A percentile compares a stretch with the other conserved stretches of the same genome.
These are phyloP conservation scores for Falciphora oryzae DNA, from an alignment of 2,329 filamentous ascomycete genomes.

Conservation along the genomic window DNA sequence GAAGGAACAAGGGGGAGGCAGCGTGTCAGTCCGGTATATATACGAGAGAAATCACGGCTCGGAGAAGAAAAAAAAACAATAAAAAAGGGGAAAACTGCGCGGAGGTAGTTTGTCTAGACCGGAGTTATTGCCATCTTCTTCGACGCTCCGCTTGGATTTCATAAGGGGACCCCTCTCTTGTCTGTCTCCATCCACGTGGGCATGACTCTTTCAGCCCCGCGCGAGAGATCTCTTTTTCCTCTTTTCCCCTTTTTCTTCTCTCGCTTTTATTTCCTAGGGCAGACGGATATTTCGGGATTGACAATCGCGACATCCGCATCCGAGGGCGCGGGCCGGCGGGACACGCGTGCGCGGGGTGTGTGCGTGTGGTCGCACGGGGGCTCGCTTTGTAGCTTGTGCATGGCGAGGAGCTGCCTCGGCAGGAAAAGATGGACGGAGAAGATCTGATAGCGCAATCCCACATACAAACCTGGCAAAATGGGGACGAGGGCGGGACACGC, in stretches of 20 bases:
- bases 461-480: too few species aligned
- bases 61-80: neutral
- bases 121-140: neutral
- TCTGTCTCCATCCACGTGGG: neutral
- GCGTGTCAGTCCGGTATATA: neutral
- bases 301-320: neutral
- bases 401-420: too few species aligned
- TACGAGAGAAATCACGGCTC: neutral
- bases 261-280: neutral
- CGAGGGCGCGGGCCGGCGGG: neutral
- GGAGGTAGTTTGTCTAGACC: neutral
- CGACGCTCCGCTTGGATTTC: neutral
- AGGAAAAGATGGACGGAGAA: too few species aligned
- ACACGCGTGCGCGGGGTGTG: neutral
- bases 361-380: neutral
- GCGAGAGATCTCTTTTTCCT: neutral
- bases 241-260: neutral
- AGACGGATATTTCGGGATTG: neutral
- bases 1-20: neutral
- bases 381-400: too few species aligned
- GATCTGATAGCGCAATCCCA: too few species aligned
- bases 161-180: neutral
- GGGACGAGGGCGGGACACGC: too few species aligned
- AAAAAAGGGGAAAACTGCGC: neutral
- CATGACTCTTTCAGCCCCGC: conserved; percentile 1